A percentile compares a stretch with the other conserved stretches of the same genome.
These are phyloP conservation scores for Alternaria tenuissima DNA, from an alignment of 2,329 filamentous ascomycete genomes.

Conservation along the genomic window DNA sequence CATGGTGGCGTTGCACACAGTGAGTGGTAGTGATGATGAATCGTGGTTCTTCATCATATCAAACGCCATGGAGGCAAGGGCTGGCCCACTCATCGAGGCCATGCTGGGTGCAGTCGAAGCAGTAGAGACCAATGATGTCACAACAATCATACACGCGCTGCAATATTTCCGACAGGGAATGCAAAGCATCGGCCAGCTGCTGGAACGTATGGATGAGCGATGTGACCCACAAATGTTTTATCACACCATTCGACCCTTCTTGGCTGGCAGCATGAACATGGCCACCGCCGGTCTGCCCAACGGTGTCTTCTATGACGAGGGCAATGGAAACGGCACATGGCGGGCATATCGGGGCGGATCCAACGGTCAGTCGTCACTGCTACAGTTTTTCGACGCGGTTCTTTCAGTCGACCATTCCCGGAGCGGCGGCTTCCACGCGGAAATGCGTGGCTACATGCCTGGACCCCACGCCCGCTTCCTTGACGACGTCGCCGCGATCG, in stretches of 20 bases:
- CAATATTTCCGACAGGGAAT: slow-evolving; percentile 53
- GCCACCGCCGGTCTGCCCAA: slow-evolving; percentile 58
- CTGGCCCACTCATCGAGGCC: slow-evolving; percentile 55
- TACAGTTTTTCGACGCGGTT: slow-evolving; percentile 63
- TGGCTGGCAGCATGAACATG: slow-evolving; percentile 65
- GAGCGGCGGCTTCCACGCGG: slow-evolving; percentile 47
- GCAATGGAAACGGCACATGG: slow-evolving; percentile 59
- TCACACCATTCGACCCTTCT: slow-evolving; percentile 60
- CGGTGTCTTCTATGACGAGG: slow-evolving; percentile 63
- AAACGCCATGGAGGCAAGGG: slow-evolving; percentile 61
- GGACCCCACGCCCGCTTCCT: slow-evolving; percentile 61
- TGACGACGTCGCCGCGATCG: slow-evolving; percentile 54
- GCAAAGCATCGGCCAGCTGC: slow-evolving; percentile 49
- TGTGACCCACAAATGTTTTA: slow-evolving; percentile 61
- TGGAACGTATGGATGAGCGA: slow-evolving; percentile 62
- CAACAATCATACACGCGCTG: slow-evolving; percentile 52
- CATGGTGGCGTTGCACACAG: slow-evolving; percentile 40
- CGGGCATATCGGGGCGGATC: slow-evolving; percentile 62
- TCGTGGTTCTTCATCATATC: slow-evolving; percentile 61
- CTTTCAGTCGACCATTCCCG: slow-evolving; percentile 60
- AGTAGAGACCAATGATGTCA: slow-evolving; percentile 48
- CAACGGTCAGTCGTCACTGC: slow-evolving; percentile 63
- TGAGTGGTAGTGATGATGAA: slow-evolving; percentile 47
- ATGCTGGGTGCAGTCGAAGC: slow-evolving; percentile 60
- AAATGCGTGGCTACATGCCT: slow-evolving; percentile 65